Evolutionary conservation across 2,329 filamentous ascomycete species (phyloP).

Genomic region (Thelonectria discophora): DNA sequence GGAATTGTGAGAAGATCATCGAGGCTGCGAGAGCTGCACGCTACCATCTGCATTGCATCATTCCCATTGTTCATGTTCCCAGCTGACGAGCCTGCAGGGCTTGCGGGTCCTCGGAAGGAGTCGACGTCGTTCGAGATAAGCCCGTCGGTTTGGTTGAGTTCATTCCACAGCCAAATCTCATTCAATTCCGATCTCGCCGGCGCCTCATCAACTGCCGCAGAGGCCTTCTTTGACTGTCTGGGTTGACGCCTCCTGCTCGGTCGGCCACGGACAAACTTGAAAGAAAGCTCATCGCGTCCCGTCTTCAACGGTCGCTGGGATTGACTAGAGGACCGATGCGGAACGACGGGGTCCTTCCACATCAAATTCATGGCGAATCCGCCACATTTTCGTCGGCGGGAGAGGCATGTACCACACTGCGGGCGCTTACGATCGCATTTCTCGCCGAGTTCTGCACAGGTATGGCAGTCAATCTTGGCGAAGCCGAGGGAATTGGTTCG

Average conservation of each 20-base stretch:
- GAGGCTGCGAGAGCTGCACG: not conserved
- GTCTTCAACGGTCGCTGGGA: not conserved
- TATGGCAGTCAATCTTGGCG: constrained; percentile 18
- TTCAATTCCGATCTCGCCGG: not conserved
- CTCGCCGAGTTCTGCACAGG: constrained; percentile 1
- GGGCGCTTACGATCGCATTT: constrained; percentile 17
- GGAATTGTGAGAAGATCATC: not conserved
- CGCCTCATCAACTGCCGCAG: not conserved
- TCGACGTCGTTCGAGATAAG: not conserved
- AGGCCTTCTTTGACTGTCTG: not conserved
- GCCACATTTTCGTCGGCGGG: constrained; percentile 9
- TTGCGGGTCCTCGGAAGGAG: not conserved
- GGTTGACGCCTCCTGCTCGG: constrained; percentile 2
- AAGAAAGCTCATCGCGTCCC: constrained; percentile 1
- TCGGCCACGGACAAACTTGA: constrained; percentile 14
- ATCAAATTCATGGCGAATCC: constrained; percentile 16
- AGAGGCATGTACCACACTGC: constrained; percentile 8
- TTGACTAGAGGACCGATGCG: not conserved
- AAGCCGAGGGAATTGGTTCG: constrained; percentile 18
- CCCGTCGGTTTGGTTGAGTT: not conserved
- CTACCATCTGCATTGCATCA: not conserved
- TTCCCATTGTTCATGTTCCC: not conserved
- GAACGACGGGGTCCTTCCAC: constrained; percentile 12
- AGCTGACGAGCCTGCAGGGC: not conserved
- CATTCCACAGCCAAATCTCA: constrained; percentile 8